These are phyloP conservation scores for Diaporthe vexans DNA, from an alignment of 2,329 filamentous ascomycete genomes.

Conservation along the genomic window DNA sequence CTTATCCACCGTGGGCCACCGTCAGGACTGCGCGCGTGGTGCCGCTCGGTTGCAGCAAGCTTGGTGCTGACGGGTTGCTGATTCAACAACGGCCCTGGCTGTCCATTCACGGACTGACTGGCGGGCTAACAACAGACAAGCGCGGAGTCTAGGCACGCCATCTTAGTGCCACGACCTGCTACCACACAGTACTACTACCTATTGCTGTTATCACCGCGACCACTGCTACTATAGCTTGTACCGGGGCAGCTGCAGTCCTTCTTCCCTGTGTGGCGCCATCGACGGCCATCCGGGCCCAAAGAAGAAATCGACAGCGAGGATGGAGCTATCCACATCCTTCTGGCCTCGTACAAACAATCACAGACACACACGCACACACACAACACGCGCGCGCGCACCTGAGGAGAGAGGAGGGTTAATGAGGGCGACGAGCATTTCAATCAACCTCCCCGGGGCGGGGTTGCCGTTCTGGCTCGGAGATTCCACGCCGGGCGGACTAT, in stretches of 20 bases:
- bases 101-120: not conserved
- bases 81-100: conserved; percentile 1
- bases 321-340: too few species aligned
- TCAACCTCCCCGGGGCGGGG: not conserved
- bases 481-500: conserved; percentile 10
- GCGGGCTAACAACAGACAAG: not conserved
- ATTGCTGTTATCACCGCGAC: not conserved
- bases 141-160: conserved; percentile 15
- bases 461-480: conserved; percentile 23
- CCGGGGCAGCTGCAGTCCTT: not conserved
- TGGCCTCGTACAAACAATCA: too few species aligned
- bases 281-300: not conserved
- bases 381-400: too few species aligned
- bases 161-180: not conserved
- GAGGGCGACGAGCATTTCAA: not conserved
- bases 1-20: not conserved
- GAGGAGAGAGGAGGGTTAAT: not conserved
- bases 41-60: not conserved
- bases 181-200: not conserved
- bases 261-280: not conserved
- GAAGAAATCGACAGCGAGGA: conserved; percentile 17
- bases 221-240: not conserved
- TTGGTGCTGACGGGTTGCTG: conserved; percentile 10
- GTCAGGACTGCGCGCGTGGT: not conserved
- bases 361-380: too few species aligned